Percentiles rank a stretch among this genome's conserved stretches.
Conservation (phyloP, 2,329 filamentous ascomycete genomes). For the Podosphaera fusca region DNA sequence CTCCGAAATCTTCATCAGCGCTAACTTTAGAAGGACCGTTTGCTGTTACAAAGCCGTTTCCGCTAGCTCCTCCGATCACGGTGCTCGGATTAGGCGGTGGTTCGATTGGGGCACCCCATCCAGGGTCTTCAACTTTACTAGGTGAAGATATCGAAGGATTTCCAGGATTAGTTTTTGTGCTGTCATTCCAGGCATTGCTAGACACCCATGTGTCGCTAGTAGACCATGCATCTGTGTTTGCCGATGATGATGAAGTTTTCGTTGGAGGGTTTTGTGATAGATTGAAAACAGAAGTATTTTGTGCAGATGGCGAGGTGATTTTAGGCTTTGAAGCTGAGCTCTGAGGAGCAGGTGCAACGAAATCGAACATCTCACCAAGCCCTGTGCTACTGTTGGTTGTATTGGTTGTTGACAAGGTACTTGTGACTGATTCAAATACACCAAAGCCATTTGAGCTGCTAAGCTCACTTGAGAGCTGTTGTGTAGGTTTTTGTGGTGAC, state of each 20-base stretch:
- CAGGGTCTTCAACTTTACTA: slow-evolving; percentile 34
- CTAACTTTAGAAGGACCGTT: slow-evolving; percentile 40
- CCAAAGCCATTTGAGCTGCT: slow-evolving; percentile 25
- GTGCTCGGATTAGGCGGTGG: slow-evolving; percentile 35
- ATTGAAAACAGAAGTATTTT: slow-evolving; percentile 52
- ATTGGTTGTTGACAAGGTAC: slow-evolving; percentile 20
- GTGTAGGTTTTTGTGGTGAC: slow-evolving; percentile 29
- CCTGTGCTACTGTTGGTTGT: slow-evolving; percentile 22
- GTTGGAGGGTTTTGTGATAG: slow-evolving; percentile 30
- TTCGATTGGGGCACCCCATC: slow-evolving; percentile 25
- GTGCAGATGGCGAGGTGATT: slow-evolving; percentile 17
- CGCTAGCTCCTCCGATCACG: slow-evolving; percentile 27
- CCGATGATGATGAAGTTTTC: slow-evolving; percentile 20
- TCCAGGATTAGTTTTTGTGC: slow-evolving; percentile 26
- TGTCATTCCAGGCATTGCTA: slow-evolving; percentile 57
- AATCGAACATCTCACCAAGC: slow-evolving; percentile 64
- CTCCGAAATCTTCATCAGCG: slow-evolving; percentile 87
- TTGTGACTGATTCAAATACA: slow-evolving; percentile 26
- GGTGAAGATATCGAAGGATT: slow-evolving; percentile 21
- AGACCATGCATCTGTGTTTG: slow-evolving; percentile 17
- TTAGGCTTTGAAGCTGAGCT: slow-evolving; percentile 20
- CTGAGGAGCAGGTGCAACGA: slow-evolving; percentile 29
- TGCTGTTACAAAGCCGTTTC: slow-evolving; percentile 36
- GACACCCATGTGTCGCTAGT: slow-evolving; percentile 44
- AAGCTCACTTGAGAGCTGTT: slow-evolving; percentile 23